A percentile compares a stretch with the other conserved stretches of the same genome.
These are phyloP conservation scores for Leishmania arabica DNA, from an alignment of 208 protist species.

Conservation along the genomic window DNA sequence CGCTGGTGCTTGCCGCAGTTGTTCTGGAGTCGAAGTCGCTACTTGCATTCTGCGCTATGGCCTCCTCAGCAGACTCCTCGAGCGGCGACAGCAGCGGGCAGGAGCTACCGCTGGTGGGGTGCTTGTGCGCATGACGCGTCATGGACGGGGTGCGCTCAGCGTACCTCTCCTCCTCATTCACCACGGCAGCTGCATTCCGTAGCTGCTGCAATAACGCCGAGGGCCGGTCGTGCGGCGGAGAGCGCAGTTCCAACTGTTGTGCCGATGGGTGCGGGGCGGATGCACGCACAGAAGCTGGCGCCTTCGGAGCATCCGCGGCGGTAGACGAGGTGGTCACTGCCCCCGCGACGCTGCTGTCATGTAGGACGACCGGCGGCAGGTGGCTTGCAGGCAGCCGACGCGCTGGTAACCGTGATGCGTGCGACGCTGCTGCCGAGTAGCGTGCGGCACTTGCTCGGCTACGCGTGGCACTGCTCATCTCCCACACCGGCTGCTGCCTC, in stretches of 20 bases:
- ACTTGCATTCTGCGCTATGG: neutral
- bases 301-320: neutral
- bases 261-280: neutral
- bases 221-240: neutral
- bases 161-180: neutral
- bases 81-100: neutral
- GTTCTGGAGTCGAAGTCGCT: neutral
- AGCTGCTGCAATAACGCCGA: neutral
- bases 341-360: neutral
- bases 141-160: neutral
- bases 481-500: neutral
- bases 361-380: neutral
- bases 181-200: neutral
- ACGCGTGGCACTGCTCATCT: neutral
- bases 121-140: neutral
- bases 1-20: neutral
- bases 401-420: neutral
- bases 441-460: neutral
- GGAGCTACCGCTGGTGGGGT: neutral
- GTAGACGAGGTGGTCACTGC: neutral
- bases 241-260: neutral
- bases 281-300: neutral
- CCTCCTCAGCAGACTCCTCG: neutral
- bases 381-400: neutral
- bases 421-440: neutral